Percentiles rank a stretch among this genome's conserved stretches.
These are phyloP conservation scores for Hyaloscypha bicolor DNA, from an alignment of 495 filamentous ascomycete species.

Conservation along the genomic window DNA sequence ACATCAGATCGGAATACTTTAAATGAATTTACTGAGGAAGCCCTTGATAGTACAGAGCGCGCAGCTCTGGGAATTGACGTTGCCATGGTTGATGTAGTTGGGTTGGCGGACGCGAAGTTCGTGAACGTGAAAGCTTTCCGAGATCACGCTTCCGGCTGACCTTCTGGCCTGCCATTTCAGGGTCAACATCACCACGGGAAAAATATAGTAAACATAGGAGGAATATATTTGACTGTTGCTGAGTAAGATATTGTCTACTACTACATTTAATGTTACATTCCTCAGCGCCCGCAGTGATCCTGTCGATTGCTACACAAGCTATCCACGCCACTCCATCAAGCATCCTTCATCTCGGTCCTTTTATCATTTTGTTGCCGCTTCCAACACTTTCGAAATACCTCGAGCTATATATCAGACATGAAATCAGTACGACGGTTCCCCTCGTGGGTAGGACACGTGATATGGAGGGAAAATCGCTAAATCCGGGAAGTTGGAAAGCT, in stretches of 20 bases:
- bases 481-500: conserved; percentile 35
- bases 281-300: not conserved
- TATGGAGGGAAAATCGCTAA: conserved; percentile 31
- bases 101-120: conserved; percentile 15
- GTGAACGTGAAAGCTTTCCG: not conserved
- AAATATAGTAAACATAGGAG: not conserved
- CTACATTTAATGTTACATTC: conserved; percentile 4
- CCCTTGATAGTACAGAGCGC: conserved; percentile 23
- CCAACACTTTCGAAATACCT: conserved; percentile 90
- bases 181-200: conserved; percentile 18
- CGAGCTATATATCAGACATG: conserved; percentile 65
- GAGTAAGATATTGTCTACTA: conserved; percentile 7
- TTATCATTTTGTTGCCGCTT: conserved; percentile 86
- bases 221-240: not conserved
- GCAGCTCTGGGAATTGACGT: conserved; percentile 25
- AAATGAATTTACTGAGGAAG: conserved; percentile 8
- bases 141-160: conserved; percentile 11
- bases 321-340: conserved; percentile 29
- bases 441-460: conserved; percentile 25
- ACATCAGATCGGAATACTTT: not conserved
- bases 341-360: conserved; percentile 76
- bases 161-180: not conserved
- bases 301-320: not conserved
- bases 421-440: conserved; percentile 1
- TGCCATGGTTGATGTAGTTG: conserved; percentile 24